Percentiles rank a stretch among this genome's conserved stretches.
Conservation (phyloP, 2,329 filamentous ascomycete genomes). For the Coniochaeta sp. region DNA sequence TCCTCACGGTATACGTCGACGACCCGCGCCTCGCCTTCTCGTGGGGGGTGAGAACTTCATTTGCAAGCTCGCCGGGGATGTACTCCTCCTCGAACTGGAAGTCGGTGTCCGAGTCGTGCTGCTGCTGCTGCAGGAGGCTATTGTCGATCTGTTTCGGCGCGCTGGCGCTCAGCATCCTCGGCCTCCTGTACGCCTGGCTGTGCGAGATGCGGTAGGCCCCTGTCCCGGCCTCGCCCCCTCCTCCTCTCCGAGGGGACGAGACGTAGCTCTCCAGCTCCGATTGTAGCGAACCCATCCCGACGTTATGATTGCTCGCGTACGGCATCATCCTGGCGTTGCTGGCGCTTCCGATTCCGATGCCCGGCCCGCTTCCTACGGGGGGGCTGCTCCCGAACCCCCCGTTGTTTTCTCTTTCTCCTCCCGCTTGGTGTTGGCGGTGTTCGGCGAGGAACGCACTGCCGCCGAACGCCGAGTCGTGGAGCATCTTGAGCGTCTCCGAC, state of each 20-base stretch:
- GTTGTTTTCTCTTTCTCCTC: constrained; percentile 16
- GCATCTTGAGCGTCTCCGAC: constrained; percentile 56
- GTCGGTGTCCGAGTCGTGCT: constrained; percentile 56
- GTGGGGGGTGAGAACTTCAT: constrained; percentile 59
- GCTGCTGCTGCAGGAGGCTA: too few species aligned
- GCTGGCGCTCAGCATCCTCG: constrained; percentile 64
- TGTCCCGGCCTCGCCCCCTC: too few species aligned
- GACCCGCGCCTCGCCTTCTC: constrained; percentile 61
- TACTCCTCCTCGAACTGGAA: constrained; percentile 88
- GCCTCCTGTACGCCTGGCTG: constrained; percentile 59
- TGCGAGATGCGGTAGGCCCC: too few species aligned
- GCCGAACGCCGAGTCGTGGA: constrained; percentile 63
- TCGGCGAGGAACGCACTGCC: constrained; percentile 54
- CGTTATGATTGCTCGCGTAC: too few species aligned
- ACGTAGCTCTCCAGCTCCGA: too few species aligned
- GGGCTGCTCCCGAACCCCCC: constrained; percentile 40
- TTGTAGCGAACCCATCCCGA: constrained; percentile 21
- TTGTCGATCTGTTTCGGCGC: constrained; percentile 47
- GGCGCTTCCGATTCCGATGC: too few species aligned
- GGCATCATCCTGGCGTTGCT: too few species aligned
- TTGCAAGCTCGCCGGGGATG: constrained; percentile 61
- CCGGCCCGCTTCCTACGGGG: constrained; percentile 26
- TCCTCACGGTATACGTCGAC: constrained; percentile 19
- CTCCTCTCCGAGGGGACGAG: not conserved
- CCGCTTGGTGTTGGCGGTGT: constrained; percentile 3